A percentile compares a stretch with the other conserved stretches of the same genome.
These are phyloP conservation scores for Irpex sp. DNA, from an alignment of 1,284 basidiomycete genomes.

Conservation along the genomic window DNA sequence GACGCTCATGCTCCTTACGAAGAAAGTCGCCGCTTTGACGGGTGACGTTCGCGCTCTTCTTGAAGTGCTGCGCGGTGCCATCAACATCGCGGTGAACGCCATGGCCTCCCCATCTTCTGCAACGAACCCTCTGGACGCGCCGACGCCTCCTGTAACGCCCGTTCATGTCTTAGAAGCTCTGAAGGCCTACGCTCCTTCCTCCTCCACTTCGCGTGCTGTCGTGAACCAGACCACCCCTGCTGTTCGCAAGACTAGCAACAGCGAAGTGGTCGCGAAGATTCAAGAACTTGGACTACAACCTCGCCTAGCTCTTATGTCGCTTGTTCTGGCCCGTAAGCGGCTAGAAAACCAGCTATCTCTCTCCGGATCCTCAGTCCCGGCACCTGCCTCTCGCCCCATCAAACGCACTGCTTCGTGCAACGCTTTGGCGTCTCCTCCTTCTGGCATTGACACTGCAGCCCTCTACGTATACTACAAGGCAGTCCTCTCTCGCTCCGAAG, in stretches of 20 bases:
- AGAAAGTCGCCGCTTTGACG: conserved; percentile 74
- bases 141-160: conserved; percentile 50
- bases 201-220: conserved; percentile 14
- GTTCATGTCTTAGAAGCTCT: conserved; percentile 64
- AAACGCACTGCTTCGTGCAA: conserved; percentile 45
- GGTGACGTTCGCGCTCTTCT: conserved; percentile 77
- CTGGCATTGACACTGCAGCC: conserved; percentile 48
- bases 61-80: conserved; percentile 73
- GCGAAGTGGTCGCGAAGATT: conserved; percentile 63
- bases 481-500: conserved; percentile 53
- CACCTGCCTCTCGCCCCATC: conserved; percentile 33
- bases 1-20: conserved; percentile 63
- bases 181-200: conserved; percentile 61
- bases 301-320: conserved; percentile 60
- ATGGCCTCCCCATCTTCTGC: conserved; percentile 6
- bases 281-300: conserved; percentile 67
- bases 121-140: conserved; percentile 36
- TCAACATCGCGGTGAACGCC: conserved; percentile 55
- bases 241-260: conserved; percentile 39
- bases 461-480: conserved; percentile 62
- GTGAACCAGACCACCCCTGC: conserved; percentile 9
- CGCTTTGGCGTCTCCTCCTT: conserved; percentile 18
- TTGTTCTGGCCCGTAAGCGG: conserved; percentile 63
- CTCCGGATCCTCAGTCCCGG: conserved; percentile 29
- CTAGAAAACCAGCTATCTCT: conserved; percentile 53